Conservation (phyloP, 345 rosid genomes). For the Capsella bursapastoris region DNA sequence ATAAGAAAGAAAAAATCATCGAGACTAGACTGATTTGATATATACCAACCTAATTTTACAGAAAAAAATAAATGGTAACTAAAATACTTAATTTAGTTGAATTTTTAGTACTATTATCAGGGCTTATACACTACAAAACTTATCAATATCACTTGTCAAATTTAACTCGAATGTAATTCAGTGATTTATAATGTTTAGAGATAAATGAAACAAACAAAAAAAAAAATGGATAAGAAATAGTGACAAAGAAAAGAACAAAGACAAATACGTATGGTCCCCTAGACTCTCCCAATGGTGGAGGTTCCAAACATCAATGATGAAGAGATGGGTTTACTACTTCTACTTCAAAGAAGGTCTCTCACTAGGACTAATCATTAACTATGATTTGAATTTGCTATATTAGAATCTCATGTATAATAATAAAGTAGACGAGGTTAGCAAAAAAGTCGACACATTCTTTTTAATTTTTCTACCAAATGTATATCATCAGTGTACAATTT, state of each 20-base stretch:
- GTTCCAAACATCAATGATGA: slow-evolving; percentile 18
- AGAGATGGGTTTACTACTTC: slow-evolving; percentile 10
- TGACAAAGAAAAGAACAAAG: not conserved
- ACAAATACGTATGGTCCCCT: not conserved
- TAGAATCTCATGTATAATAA: not conserved
- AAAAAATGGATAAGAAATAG: not conserved
- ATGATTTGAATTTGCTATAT: not conserved
- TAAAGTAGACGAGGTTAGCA: not conserved
- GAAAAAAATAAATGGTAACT: not conserved
- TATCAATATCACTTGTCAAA: slow-evolving; percentile 12
- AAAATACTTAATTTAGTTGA: not conserved
- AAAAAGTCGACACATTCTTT: not conserved
- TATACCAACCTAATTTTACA: not conserved
- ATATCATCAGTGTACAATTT: not conserved
- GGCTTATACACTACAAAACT: not conserved
- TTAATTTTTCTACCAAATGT: not conserved
- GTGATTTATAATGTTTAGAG: not conserved
- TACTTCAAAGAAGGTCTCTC: slow-evolving; percentile 5
- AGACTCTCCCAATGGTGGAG: slow-evolving; percentile 1
- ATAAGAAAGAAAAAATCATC: not conserved
- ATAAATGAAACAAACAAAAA: not conserved
- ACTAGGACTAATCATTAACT: slow-evolving; percentile 15
- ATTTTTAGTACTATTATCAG: not conserved
- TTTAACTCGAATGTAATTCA: slow-evolving; percentile 2
- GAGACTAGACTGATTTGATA: not conserved